Base-by-base conservation (phyloP, 805 yeast genomes). In the Kurtzmaniella cleridarum region DNA sequence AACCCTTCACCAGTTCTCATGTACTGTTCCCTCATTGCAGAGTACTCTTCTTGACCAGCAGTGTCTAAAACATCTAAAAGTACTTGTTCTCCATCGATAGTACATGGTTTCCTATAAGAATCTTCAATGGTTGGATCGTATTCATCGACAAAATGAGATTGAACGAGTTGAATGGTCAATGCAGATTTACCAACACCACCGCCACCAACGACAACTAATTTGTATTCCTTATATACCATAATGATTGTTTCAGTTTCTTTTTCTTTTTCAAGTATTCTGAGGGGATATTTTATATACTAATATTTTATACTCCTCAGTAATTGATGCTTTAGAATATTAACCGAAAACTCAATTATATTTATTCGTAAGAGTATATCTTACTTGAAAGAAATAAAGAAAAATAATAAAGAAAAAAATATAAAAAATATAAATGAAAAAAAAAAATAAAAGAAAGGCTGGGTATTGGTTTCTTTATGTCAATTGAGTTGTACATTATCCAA, bases 141-240 rank as follows among this genome's bases (percentile, higher is more conserved):
- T 60, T 93, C 98, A 60, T 90, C 96, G 26, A 91, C 95, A 57
- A 93, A 93, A 54, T 90, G 96, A 27, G 89, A 79, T 61, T 91
- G 98, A 40, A 93, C 89, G 55, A 93, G 75, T 62, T 93, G 95
- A 48, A 93, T 93, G 20, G 98, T 93, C 46, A 93, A 69, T 5
- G 98, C 98, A 17, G 95, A 84, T 62, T 93, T 93, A 66, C 98
- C 98, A 40, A 93, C 98, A 65, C 96, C 97, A 57, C 98, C 98
- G 30, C 97, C 97, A 41, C 98, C 98, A 41, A 91, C 96, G 33
- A 91, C 97, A 3, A 93, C 98, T 43, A 93, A 66, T 59, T 95
- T 89, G 60, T 81, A 91, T 62, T 90, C 96, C 61, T 84, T 75
- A 5, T 5, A 20, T 5, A 20, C 24, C 41, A 77, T 71, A 64